These are phyloP conservation scores for Plenodomus lindquistii DNA, from an alignment of 2,329 filamentous ascomycete genomes.

Conservation along the genomic window DNA sequence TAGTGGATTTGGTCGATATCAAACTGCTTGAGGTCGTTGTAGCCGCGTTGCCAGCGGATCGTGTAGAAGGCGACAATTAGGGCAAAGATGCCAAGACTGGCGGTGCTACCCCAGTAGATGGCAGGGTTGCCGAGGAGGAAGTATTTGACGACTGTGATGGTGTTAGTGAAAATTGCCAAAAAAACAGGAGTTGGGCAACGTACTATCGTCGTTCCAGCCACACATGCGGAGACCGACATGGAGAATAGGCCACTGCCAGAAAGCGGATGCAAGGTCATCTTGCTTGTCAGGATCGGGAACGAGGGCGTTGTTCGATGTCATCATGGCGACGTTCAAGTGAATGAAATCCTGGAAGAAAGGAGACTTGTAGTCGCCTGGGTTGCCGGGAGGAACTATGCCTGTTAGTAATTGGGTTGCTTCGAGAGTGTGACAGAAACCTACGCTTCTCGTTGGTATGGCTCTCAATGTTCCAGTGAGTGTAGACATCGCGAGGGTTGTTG, in stretches of 20 bases:
- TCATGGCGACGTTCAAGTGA: constrained; percentile 98
- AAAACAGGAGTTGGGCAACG: constrained; percentile 8
- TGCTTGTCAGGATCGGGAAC: constrained; percentile 99
- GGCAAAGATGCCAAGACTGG: constrained; percentile 72
- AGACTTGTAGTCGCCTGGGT: constrained; percentile 91
- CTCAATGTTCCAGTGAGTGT: constrained; percentile 99
- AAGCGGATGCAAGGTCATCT: constrained; percentile 92
- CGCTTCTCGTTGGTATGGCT: constrained; percentile 85
- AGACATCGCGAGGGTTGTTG: constrained; percentile 89
- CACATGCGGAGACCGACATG: constrained; percentile 98
- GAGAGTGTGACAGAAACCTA: neutral
- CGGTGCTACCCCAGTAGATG: constrained; percentile 93
- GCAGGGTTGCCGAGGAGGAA: constrained; percentile 96
- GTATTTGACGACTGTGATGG: constrained; percentile 75
- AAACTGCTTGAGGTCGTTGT: constrained; percentile 73
- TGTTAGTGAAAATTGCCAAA: constrained; percentile 14
- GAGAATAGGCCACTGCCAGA: constrained; percentile 98
- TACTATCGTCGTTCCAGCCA: constrained; percentile 87
- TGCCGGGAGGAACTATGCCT: constrained; percentile 70
- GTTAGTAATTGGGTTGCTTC: neutral
- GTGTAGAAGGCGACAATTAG: constrained; percentile 80
- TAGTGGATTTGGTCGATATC: constrained; percentile 97
- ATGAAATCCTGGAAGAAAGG: constrained; percentile 98
- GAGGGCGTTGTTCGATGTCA: constrained; percentile 99
- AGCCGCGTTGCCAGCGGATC: constrained; percentile 94